Evolutionary conservation across 441 rosid species (phyloP), one percentile per base, ranked within the genome.

Genomic region (Pelargonium cotyledonis): DNA sequence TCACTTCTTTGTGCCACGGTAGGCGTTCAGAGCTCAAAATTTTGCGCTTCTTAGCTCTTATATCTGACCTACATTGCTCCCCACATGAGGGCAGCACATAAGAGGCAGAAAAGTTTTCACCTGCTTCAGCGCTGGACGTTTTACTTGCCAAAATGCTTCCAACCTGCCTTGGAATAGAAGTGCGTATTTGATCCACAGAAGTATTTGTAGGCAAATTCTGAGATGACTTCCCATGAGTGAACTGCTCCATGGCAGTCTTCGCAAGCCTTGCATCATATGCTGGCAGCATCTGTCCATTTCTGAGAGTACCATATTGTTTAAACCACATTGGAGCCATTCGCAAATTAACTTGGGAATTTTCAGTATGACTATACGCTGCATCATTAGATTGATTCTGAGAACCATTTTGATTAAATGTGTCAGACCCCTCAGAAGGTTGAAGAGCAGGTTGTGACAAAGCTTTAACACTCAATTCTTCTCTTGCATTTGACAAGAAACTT

Each of bases 301-400:
- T 88, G 70, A 83, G 80, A 15, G 85, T 75, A 65, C 94, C 91
- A 78, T 78, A 83, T 76, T 79, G 89, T 80, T 78, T 86, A 72
- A 86, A 88, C 96, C 95, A 88, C 65, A 95, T 82, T 58, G 95
- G 88, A 29, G 88, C 92, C 85, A 84, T 85, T 78, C 80, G 92
- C 67, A 85, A 85, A 82, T 86, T 88, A 72, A 85, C 76, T 70
- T 85, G 87, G 64, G 84, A 75, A 72, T 78, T 78, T 65, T 83
- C 86, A 16, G 61, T 18, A 57, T 70, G 76, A 71, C 47, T 49
- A 63, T 75, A 72, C 47, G 62, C 77, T 73, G 72, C 51, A 72
- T 69, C 73, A 71, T 74, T 68, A 57, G 80, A 38, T 41, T 72
- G 64, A 76, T 75, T 75, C 69, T 62, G 85, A 49, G 85, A 47